Evolutionary conservation across 1,284 basidiomycete species (phyloP).

Genomic region (Malassezia nana): DNA sequence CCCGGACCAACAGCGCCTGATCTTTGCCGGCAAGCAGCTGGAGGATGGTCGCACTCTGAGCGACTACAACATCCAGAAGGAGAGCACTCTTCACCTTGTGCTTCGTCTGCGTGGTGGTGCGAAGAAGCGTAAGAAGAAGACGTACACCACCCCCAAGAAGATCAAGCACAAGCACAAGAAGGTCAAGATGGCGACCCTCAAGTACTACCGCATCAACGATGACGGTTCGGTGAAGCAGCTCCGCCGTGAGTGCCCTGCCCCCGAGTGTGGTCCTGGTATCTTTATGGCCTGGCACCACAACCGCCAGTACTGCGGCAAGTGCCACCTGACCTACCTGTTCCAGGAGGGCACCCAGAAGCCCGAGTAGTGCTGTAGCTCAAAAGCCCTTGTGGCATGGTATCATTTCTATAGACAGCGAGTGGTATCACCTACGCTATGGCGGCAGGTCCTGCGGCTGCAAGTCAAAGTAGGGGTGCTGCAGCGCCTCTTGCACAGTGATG

Average conservation of each 20-base stretch:
- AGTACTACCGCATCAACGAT: constrained; percentile 99
- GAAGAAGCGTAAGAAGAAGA: constrained; percentile 99
- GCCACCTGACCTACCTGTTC: constrained; percentile 49
- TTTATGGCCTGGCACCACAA: constrained; percentile 48
- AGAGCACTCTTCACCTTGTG: constrained; percentile 44
- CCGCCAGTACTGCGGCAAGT: constrained; percentile 49
- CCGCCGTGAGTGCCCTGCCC: constrained; percentile 78
- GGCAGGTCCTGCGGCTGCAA: constrained; percentile 38
- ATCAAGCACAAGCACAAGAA: constrained; percentile 99
- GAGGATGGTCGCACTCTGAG: constrained; percentile 52
- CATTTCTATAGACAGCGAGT: not conserved
- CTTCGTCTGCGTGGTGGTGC: constrained; percentile 75
- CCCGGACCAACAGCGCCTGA: constrained; percentile 91
- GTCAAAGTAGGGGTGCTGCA: constrained; percentile 45
- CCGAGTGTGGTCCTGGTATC: constrained; percentile 45
- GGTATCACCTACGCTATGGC: constrained; percentile 6
- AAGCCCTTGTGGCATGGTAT: not conserved
- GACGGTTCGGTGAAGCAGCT: constrained; percentile 99
- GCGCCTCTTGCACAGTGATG: constrained; percentile 39
- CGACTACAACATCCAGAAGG: constrained; percentile 72
- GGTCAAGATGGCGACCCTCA: constrained; percentile 97
- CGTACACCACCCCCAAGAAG: constrained; percentile 96
- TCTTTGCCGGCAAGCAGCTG: constrained; percentile 97
- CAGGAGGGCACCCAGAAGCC: constrained; percentile 36
- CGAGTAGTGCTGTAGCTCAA: constrained; percentile 6